Evolutionary conservation across 768 basidiomycete species (phyloP), one percentile per base, ranked within the genome.

Genomic region (Chalciporus chontae): DNA sequence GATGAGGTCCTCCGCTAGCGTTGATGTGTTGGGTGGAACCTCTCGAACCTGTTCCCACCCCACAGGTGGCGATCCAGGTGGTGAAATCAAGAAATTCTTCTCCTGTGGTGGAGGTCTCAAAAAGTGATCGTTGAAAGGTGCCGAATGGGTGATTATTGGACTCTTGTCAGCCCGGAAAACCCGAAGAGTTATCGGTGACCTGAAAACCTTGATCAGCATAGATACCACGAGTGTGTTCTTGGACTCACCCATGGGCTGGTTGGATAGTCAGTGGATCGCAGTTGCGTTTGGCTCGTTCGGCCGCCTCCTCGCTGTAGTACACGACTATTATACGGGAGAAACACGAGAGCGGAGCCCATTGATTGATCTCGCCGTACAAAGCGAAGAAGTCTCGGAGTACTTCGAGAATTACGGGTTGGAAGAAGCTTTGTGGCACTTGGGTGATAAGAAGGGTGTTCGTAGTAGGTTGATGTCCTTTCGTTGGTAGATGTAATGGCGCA

Each of bases 51-150:
- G 92, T 63, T 96, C 93, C 96, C 96, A 99, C 3, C 94, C 96
- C 1, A 94, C 84, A 0, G 96, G 96, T 0, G 96, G 96, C 0
- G 94, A 96, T 5, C 96, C 96, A 4, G 96, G 96, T 0, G 96
- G 96, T 0, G 96, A 98, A 55, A 99, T 94, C 41, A 99, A 78
- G 71, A 97, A 98, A 71, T 98, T 98, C 70, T 92, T 92, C 59
- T 94, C 88, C 34, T 84, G 57, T 0, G 77, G 70, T 0, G 95
- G 95, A 0, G 94, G 92, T 37, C 76, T 79, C 31, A 94, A 78
- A 55, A 55, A 58, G 41, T 62, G 57, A 40, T 56, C 61, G 26
- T 61, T 49, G 15, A 65, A 66, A 11, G 55, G 64, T 3, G 65
- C 58, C 4, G 65, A 68, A 13, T 45, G 66, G 50, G 67, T 68